These are phyloP conservation scores for Cyclotella sp. DNA, from an alignment of 108 stramenopile genomes.

Conservation along the genomic window DNA sequence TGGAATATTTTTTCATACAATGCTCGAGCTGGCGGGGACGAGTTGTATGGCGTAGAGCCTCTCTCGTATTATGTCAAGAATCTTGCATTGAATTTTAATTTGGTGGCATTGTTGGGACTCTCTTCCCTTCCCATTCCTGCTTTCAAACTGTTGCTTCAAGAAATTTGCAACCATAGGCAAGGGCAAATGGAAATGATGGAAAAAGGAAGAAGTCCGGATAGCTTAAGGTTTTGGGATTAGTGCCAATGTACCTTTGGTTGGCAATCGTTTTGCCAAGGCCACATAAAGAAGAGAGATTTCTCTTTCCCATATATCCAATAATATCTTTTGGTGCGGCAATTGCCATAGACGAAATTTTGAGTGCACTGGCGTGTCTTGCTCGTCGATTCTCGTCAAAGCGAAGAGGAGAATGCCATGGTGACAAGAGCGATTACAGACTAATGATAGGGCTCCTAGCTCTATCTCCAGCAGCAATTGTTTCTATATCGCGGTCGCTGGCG, in stretches of 20 bases:
- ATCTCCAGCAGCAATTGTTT: constrained; percentile 53
- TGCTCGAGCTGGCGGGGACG: constrained; percentile 85
- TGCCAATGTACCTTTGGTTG: constrained; percentile 86
- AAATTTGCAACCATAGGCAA: not conserved
- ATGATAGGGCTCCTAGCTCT: constrained; percentile 33
- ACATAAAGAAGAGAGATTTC: constrained; percentile 97
- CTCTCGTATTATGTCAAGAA: constrained; percentile 94
- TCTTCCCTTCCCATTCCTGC: constrained; percentile 37
- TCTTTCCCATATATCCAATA: constrained; percentile 92
- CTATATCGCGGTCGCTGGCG: constrained; percentile 64
- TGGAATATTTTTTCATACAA: constrained; percentile 87
- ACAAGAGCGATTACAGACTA: not conserved
- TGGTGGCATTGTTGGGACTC: constrained; percentile 66
- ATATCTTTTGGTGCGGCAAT: constrained; percentile 62
- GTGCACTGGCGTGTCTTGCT: not conserved
- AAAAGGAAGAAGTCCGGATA: not conserved
- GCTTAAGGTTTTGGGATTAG: constrained; percentile 42
- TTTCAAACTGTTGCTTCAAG: constrained; percentile 1
- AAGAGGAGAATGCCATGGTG: not conserved
- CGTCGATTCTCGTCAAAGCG: not conserved
- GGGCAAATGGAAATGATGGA: no score
- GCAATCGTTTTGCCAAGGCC: constrained; percentile 84
- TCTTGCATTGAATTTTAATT: constrained; percentile 89
- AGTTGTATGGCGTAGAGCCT: constrained; percentile 97
- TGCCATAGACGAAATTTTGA: constrained; percentile 24